Conservation (phyloP, 1,284 basidiomycete genomes). For the Cutaneotrichosporon sp. region DNA sequence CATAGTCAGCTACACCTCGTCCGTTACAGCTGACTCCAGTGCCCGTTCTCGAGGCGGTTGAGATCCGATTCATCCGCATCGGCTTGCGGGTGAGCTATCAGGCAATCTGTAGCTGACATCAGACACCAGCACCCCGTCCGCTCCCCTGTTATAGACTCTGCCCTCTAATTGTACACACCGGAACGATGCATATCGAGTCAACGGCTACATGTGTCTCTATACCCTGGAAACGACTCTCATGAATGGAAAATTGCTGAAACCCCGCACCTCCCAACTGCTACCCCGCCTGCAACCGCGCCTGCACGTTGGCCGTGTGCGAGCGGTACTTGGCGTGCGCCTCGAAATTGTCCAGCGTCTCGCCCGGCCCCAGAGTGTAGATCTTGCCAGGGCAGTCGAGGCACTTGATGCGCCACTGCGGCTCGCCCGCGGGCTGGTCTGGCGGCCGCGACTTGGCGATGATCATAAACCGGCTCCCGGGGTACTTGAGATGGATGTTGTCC, state of each 20-base stretch:
- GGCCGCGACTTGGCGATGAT: conserved; percentile 57
- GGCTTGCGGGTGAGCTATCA: too few relatives aligned
- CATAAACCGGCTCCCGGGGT: conserved; percentile 77
- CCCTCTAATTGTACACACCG: too few relatives aligned
- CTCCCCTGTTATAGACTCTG: too few relatives aligned
- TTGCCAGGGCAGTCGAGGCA: conserved; percentile 75
- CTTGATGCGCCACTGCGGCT: conserved; percentile 84
- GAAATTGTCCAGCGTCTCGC: conserved; percentile 83
- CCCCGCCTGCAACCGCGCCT: conserved; percentile 20
- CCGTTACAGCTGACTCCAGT: too few relatives aligned
- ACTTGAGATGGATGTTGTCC: conserved; percentile 62
- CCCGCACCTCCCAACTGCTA: background rate
- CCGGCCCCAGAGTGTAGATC: conserved; percentile 89
- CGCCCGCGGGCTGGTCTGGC: conserved; percentile 51
- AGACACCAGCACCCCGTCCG: too few relatives aligned
- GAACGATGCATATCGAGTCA: conserved; percentile 1
- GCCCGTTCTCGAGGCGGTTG: too few relatives aligned
- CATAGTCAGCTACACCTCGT: too few relatives aligned
- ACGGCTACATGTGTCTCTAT: conserved; percentile 2
- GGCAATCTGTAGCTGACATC: too few relatives aligned
- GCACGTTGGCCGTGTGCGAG: conserved; percentile 61
- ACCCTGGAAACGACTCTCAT: background rate
- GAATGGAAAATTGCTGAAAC: background rate
- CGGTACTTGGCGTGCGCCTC: conserved; percentile 84
- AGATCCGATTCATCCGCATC: background rate